phyloP scores from a whole-genome alignment of 1,139 yeast species.

The Nematodospora anomalae region DNA sequence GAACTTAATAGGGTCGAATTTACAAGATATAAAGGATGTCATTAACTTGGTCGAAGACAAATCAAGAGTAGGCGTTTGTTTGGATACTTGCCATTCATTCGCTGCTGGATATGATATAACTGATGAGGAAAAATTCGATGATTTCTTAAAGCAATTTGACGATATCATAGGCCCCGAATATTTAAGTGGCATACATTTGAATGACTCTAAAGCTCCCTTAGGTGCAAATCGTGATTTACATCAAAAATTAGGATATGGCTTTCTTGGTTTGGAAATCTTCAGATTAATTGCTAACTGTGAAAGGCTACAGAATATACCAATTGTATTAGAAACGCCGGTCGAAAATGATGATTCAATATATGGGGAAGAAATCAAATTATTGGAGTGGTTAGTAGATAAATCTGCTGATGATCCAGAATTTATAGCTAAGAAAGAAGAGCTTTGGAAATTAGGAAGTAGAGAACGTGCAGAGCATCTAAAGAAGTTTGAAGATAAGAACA shows the following conservation, averaged over 20 bases:
- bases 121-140: conserved; percentile 51
- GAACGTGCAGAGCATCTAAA: conserved; percentile 55
- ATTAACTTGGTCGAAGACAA: conserved; percentile 77
- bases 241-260: conserved; percentile 87
- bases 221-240: conserved; percentile 91
- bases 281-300: conserved; percentile 70
- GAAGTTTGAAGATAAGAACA: conserved; percentile 38
- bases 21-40: conserved; percentile 74
- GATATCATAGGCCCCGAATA: conserved; percentile 69
- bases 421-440: conserved; percentile 43
- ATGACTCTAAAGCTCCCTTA: conserved; percentile 92
- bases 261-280: conserved; percentile 82
- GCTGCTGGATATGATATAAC: conserved; percentile 94
- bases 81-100: conserved; percentile 93
- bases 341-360: conserved; percentile 59
- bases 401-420: conserved; percentile 56
- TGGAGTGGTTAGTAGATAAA: conserved; percentile 69
- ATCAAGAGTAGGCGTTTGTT: conserved; percentile 84
- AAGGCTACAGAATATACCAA: conserved; percentile 65
- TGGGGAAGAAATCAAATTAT: conserved; percentile 77
- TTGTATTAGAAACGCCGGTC: conserved; percentile 87
- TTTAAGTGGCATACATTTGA: conserved; percentile 78
- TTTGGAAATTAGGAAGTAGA: conserved; percentile 56
- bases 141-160: conserved; percentile 78
- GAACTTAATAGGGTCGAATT: conserved; percentile 76